Conservation (phyloP, 345 rosid genomes). For the Acer negundo region DNA sequence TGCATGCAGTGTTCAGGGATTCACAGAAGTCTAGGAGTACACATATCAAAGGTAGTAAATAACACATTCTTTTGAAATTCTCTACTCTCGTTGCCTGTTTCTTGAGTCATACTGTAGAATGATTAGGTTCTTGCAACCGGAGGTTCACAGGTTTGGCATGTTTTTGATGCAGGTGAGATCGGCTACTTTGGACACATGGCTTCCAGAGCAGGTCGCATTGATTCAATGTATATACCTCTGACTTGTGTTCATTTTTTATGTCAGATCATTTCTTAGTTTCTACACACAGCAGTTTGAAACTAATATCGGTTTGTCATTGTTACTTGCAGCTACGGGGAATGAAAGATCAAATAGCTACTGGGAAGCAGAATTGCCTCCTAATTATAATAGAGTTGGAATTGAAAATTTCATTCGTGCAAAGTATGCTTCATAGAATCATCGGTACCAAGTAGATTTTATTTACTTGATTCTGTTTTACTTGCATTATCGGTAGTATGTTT, state of each 20-base stretch:
- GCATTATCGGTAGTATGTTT: slow-evolving; percentile 9
- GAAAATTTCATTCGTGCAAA: slow-evolving; percentile 83
- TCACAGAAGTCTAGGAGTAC: slow-evolving; percentile 95
- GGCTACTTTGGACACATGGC: slow-evolving; percentile 96
- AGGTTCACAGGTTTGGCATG: background rate
- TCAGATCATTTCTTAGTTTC: background rate
- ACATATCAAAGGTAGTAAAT: slow-evolving; percentile 77
- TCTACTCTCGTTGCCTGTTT: background rate
- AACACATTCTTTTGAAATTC: slow-evolving; percentile 4
- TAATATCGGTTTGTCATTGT: slow-evolving; percentile 13
- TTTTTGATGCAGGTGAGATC: slow-evolving; percentile 71
- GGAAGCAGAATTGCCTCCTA: slow-evolving; percentile 94
- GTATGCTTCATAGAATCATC: slow-evolving; percentile 45
- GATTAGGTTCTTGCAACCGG: background rate
- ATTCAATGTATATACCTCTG: slow-evolving; percentile 55
- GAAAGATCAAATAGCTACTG: slow-evolving; percentile 77
- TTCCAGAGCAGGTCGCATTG: slow-evolving; percentile 87
- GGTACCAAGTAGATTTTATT: slow-evolving; percentile 20
- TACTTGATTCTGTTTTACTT: slow-evolving; percentile 21
- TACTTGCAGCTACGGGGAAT: slow-evolving; percentile 72
- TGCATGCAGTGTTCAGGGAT: slow-evolving; percentile 97
- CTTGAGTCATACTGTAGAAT: background rate
- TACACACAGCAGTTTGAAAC: slow-evolving; percentile 7
- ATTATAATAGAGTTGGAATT: slow-evolving; percentile 68
- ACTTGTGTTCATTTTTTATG: background rate